Base-by-base conservation (phyloP, 1,139 yeast species). In the Blastobotrys arbuscula region DNA sequence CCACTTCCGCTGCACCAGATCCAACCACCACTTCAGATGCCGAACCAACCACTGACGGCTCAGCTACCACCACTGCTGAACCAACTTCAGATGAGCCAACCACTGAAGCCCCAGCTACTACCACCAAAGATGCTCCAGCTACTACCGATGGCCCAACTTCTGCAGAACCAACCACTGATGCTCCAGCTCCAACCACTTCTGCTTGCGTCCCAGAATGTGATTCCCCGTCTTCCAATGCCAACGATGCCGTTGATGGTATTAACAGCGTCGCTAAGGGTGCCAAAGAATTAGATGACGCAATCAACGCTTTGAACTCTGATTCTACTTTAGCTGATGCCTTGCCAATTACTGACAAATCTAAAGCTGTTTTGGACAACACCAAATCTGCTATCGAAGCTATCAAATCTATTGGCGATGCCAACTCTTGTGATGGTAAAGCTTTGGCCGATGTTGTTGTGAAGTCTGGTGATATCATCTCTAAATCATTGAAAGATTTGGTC, bases 151-250 rank as follows among this genome's bases (percentile, higher is more conserved):
- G 26, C 13, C 37, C 28, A 28, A n/a, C 36, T 28, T 16, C 42
- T 12, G 31, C 35, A 39, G 39, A 8, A 12, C 26, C 37, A 37
- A 19, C 40, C 3, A 2, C 40, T 12, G 3, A 13, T 21, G 34
- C 40, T 36, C 16, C 49, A 6, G 45, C 42, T 18, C 39, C 49
- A 36, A 39, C 45, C n/a, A 18, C 49, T 20, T 41, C 45, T 23
- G 45, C 42, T 20, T 36, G 39, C n/a, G 39, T 36, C 8, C 39
- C 39, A 36, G 39, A 36, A 7, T 36, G 44, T 35, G 39, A 31
- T 21, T 7, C 34, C 15, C 15, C 45, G 3, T 23, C 40, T 15
- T 20, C 31, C 2, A 30, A 31, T 10, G 40, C 40, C 30, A 28
- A 42, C 26, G 26, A 36, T 10, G 50, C 30, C 8, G n/a, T 21